A percentile compares a stretch with the other conserved stretches of the same genome.
Evolutionary conservation across 495 filamentous ascomycete genomes (phyloP).

Genomic region (Annulohypoxylon moriforme): DNA sequence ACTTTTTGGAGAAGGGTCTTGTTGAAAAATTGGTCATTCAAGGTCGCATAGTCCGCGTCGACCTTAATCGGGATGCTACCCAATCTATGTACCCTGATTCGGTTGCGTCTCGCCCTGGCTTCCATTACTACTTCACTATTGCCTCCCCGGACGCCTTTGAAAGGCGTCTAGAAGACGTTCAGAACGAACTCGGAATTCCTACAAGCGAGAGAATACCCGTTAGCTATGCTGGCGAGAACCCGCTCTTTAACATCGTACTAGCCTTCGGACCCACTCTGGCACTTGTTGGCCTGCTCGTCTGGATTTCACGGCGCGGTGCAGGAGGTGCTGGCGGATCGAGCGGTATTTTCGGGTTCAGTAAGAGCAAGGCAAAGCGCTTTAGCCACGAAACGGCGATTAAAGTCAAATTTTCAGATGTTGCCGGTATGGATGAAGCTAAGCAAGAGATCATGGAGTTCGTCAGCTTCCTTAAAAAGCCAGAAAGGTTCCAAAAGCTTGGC

Average conservation of each 20-base stretch:
- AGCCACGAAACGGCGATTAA: conserved; percentile 97
- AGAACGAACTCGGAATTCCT: conserved; percentile 86
- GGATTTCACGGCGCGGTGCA: conserved; percentile 69
- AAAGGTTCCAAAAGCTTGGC: conserved; percentile 89
- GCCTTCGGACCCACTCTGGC: conserved; percentile 88
- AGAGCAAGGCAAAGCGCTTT: conserved; percentile 94
- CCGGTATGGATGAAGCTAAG: conserved; percentile 99
- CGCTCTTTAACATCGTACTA: conserved; percentile 71
- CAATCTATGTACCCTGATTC: conserved; percentile 84
- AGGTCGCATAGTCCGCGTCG: conserved; percentile 77
- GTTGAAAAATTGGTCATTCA: conserved; percentile 92
- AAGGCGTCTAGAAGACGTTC: conserved; percentile 84
- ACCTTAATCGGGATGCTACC: conserved; percentile 84
- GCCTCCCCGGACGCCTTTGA: conserved; percentile 95
- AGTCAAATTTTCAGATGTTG: conserved; percentile 96
- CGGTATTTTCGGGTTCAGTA: conserved; percentile 93
- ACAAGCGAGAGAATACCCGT: conserved; percentile 88
- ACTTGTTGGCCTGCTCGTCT: conserved; percentile 83
- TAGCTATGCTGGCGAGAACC: conserved; percentile 81
- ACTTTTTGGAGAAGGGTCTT: conserved; percentile 93
- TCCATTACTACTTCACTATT: conserved; percentile 94
- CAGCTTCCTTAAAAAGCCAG: conserved; percentile 90
- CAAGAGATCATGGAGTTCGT: conserved; percentile 99
- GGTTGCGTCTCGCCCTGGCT: conserved; percentile 71
- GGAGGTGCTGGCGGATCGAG: conserved; percentile 72